phyloP scores from a whole-genome alignment of 2,329 filamentous ascomycete species.

The Geosmithia flava region DNA sequence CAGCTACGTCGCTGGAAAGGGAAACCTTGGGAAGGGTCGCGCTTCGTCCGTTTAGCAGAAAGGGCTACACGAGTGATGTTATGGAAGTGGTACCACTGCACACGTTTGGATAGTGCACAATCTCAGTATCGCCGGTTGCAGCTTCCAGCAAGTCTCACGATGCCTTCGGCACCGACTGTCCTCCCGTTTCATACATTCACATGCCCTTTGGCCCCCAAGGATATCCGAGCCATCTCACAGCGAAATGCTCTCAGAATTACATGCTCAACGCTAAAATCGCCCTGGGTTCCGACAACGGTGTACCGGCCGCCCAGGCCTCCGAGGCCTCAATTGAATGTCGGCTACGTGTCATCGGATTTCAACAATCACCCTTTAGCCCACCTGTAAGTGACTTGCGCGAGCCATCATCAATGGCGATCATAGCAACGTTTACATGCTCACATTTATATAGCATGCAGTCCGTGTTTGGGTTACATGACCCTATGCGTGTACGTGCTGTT shows the following conservation, averaged over 20 bases:
- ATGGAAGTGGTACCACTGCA: constrained; percentile 72
- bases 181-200: constrained; percentile 97
- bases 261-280: constrained; percentile 70
- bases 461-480: constrained; percentile 84
- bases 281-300: constrained; percentile 74
- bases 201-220: constrained; percentile 78
- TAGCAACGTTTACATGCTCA: background rate
- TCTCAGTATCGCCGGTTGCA: constrained; percentile 57
- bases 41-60: constrained; percentile 72
- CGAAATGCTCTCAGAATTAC: constrained; percentile 90
- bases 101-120: constrained; percentile 26
- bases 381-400: constrained; percentile 35
- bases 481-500: constrained; percentile 62
- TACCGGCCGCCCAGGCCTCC: constrained; percentile 81
- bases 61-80: constrained; percentile 65
- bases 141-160: constrained; percentile 57
- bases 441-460: constrained; percentile 66
- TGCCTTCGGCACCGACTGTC: constrained; percentile 85
- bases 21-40: constrained; percentile 77
- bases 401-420: background rate
- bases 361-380: constrained; percentile 97
- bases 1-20: constrained; percentile 51
- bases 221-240: constrained; percentile 89
- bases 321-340: constrained; percentile 72
- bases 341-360: constrained; percentile 96